Percentiles rank a stretch among this genome's conserved stretches.
These are phyloP conservation scores for Nannochloropsis salina DNA, from an alignment of 108 stramenopile species.

Conservation along the genomic window DNA sequence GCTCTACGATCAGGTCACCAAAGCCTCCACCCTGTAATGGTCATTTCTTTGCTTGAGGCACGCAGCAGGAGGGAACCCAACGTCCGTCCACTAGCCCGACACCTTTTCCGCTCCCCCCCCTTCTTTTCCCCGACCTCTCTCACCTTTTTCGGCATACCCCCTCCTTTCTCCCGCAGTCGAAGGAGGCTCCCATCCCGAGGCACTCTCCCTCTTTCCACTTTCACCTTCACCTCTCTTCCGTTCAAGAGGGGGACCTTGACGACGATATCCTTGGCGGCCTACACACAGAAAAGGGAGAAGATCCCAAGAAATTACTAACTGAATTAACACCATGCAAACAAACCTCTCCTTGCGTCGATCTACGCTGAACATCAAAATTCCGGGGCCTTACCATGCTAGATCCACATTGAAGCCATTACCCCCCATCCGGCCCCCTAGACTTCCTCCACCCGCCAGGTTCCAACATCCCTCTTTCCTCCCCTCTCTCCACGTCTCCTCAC, in stretches of 20 bases:
- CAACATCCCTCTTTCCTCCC: not conserved
- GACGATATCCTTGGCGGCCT: slow-evolving; percentile 1
- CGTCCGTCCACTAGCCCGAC: no score
- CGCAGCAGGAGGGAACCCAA: no score
- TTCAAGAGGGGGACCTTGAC: not conserved
- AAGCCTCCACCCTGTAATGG: not conserved
- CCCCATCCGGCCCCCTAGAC: no score
- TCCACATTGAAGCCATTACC: no score
- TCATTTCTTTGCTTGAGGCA: no score
- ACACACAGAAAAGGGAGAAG: not conserved
- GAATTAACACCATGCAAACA: no score
- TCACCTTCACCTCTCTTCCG: slow-evolving; percentile 14
- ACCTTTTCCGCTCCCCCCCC: not conserved
- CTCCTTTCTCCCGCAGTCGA: not conserved
- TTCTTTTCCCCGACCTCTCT: not conserved
- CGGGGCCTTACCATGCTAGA: no score
- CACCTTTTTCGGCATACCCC: not conserved
- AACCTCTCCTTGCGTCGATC: no score
- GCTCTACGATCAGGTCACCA: not conserved
- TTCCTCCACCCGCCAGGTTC: not conserved
- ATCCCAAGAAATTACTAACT: no score
- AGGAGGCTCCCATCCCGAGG: not conserved
- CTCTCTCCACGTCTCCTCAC: not conserved
- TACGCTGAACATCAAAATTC: no score
- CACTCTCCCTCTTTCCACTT: not conserved